phyloP scores from a whole-genome alignment of 805 yeast species.

The Saturnispora mendoncae region DNA sequence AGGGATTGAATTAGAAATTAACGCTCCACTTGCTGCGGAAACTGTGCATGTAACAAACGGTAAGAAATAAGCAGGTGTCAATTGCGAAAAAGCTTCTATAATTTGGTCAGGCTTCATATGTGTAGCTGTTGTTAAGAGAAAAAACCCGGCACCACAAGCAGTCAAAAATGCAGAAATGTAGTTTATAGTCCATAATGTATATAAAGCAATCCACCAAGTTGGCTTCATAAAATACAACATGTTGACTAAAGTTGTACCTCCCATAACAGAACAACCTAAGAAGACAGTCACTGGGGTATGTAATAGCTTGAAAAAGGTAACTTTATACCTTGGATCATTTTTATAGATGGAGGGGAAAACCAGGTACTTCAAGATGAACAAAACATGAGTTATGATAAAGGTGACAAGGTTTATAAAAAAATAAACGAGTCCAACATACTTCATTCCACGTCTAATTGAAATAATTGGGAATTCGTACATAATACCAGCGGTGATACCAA shows the following conservation, averaged over 20 bases:
- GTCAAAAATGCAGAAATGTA: constrained; percentile 44
- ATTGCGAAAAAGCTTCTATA: constrained; percentile 27
- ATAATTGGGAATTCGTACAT: constrained; percentile 60
- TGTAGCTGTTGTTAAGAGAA: constrained; percentile 28
- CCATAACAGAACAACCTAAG: constrained; percentile 80
- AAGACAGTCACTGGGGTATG: constrained; percentile 45
- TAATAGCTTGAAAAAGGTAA: constrained; percentile 21
- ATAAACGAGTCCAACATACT: constrained; percentile 46
- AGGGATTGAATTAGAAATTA: constrained; percentile 35
- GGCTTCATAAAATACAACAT: constrained; percentile 37
- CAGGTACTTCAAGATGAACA: constrained; percentile 35
- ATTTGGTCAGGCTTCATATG: not conserved
- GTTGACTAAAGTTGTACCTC: constrained; percentile 55
- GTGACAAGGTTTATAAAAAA: constrained; percentile 50
- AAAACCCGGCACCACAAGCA: constrained; percentile 53
- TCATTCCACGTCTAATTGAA: constrained; percentile 27
- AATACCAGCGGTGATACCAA: constrained; percentile 61
- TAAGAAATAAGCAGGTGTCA: constrained; percentile 53
- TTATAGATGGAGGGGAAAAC: constrained; percentile 22
- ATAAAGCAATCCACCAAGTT: constrained; percentile 41
- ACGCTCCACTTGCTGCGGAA: constrained; percentile 59
- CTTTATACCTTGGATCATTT: constrained; percentile 15
- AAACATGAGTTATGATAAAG: constrained; percentile 34
- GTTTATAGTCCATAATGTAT: constrained; percentile 70
- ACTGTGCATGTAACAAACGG: constrained; percentile 81